A percentile compares a stretch with the other conserved stretches of the same genome.
phyloP scores from a whole-genome alignment of 192 early-diverging fungal genomes.

The Backusella psychrophila region DNA sequence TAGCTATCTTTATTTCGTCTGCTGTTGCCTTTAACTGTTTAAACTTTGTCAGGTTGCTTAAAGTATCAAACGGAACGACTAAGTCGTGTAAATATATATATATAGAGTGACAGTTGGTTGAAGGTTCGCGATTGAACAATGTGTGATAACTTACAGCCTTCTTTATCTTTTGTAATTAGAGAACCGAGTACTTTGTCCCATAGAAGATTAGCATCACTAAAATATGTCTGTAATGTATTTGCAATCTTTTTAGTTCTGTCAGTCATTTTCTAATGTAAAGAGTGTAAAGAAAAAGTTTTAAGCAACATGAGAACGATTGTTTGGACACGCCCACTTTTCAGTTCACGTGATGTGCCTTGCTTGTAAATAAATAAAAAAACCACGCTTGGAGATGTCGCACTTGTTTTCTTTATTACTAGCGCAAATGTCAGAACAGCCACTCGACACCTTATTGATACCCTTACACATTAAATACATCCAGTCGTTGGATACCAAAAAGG shows the following conservation, averaged over 20 bases:
- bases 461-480: constrained; percentile 75
- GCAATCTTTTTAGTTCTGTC: constrained; percentile 14
- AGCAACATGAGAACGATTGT: not conserved
- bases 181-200: constrained; percentile 25
- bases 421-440: not conserved
- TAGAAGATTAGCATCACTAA: constrained; percentile 25
- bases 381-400: not conserved
- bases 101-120: too few species aligned
- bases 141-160: constrained; percentile 7
- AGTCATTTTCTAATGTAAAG: not conserved
- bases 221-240: constrained; percentile 26
- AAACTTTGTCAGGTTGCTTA: constrained; percentile 7
- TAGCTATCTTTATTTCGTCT: constrained; percentile 7
- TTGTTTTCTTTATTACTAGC: too few species aligned
- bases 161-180: not conserved
- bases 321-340: too few species aligned
- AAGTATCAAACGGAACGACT: constrained; percentile 11
- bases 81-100: not conserved
- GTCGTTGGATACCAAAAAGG: constrained; percentile 68
- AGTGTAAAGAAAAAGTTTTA: not conserved
- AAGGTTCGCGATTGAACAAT: too few species aligned
- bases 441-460: constrained; percentile 46
- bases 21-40: constrained; percentile 4
- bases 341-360: too few species aligned
- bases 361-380: too few species aligned